These are phyloP conservation scores for Scopulariopsis brevicaulis DNA, from an alignment of 2,329 filamentous ascomycete genomes.

Conservation along the genomic window DNA sequence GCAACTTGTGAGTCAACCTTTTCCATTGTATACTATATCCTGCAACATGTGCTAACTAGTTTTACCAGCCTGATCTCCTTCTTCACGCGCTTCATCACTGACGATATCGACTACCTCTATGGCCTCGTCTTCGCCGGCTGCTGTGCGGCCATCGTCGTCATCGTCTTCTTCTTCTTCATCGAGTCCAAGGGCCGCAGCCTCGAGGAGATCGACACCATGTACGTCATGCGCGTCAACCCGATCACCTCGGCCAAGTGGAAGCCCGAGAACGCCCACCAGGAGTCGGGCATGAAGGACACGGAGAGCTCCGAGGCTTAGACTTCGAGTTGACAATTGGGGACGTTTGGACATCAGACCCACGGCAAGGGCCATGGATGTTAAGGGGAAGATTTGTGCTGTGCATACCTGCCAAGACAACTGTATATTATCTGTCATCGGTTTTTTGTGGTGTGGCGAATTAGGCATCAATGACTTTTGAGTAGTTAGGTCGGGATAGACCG, in stretches of 20 bases:
- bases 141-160: slow-evolving; percentile 46
- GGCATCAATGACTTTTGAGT: not conserved
- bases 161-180: slow-evolving; percentile 68
- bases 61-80: slow-evolving; percentile 26
- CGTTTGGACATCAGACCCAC: too few relatives aligned
- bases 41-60: not conserved
- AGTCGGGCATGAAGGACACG: not conserved
- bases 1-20: slow-evolving; percentile 39
- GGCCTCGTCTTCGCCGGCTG: slow-evolving; percentile 63
- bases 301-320: not conserved
- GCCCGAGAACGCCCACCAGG: slow-evolving; percentile 4
- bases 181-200: slow-evolving; percentile 61
- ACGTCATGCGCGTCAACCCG: slow-evolving; percentile 39
- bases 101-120: slow-evolving; percentile 56
- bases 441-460: too few relatives aligned
- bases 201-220: slow-evolving; percentile 73
- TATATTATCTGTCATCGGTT: not conserved
- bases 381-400: not conserved
- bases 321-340: not conserved
- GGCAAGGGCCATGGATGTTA: not conserved
- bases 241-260: slow-evolving; percentile 29
- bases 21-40: not conserved
- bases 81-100: slow-evolving; percentile 62
- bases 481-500: not conserved
- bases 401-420: not conserved